These are phyloP conservation scores for Russula virescens DNA, from an alignment of 768 basidiomycete genomes.

Conservation along the genomic window DNA sequence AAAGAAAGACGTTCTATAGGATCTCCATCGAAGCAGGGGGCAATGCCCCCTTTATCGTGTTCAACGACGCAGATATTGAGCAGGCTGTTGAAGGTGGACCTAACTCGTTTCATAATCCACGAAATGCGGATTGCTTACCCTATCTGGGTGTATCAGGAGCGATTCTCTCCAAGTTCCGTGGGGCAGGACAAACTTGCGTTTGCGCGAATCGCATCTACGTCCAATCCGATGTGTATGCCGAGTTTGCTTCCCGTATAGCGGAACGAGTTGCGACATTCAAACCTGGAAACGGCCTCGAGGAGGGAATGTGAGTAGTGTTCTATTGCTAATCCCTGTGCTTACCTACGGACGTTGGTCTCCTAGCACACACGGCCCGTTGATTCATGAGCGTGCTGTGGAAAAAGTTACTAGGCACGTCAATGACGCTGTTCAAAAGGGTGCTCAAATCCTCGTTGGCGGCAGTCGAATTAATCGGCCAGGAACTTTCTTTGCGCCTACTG, in stretches of 20 bases:
- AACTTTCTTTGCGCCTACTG: conserved; percentile 81
- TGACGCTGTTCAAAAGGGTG: conserved; percentile 81
- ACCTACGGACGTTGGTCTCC: background rate
- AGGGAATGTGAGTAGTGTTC: conserved; percentile 51
- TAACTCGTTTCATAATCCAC: conserved; percentile 4
- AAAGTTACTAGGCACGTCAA: conserved; percentile 85
- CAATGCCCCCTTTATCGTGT: conserved; percentile 95
- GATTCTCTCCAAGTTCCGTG: conserved; percentile 73
- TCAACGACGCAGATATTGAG: conserved; percentile 92
- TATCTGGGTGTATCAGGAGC: conserved; percentile 42
- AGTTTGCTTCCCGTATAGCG: conserved; percentile 83
- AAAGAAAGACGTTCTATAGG: conserved; percentile 27
- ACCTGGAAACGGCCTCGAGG: conserved; percentile 81
- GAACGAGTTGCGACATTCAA: conserved; percentile 81
- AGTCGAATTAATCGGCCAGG: conserved; percentile 51
- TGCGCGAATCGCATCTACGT: conserved; percentile 92
- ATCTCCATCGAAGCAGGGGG: conserved; percentile 86
- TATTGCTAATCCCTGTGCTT: background rate
- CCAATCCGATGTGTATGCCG: conserved; percentile 85
- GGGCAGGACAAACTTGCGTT: conserved; percentile 78
- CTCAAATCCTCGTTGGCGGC: conserved; percentile 87
- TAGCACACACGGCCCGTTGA: conserved; percentile 93
- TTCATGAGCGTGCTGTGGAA: conserved; percentile 77
- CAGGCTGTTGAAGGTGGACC: conserved; percentile 76
- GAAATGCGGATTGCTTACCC: background rate